Base-by-base conservation (phyloP, 208 protist species). In the Tritrichomonas musculus region DNA sequence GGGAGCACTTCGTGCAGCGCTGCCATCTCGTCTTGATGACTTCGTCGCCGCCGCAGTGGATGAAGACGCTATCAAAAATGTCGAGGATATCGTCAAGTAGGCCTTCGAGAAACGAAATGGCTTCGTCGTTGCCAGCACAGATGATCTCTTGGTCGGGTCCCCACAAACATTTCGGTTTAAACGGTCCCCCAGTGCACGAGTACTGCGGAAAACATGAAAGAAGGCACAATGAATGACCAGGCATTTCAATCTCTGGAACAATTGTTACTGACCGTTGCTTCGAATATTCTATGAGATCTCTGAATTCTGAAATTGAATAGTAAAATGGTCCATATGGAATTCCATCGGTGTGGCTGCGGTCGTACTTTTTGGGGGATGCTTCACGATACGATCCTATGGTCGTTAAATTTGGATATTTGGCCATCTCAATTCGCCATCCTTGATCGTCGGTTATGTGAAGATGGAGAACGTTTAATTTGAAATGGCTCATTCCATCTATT, bases 221-320 rank as follows among this genome's bases (percentile, higher is more conserved):
- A 0, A 39, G 14, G 5, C 14, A 41, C 0, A 53, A 3, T 5
- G 39, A 8, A 30, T 88, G 77, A 33, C 77, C 77, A 5, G 77
- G 77, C 77, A 88, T 88, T 57, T 88, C 77, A 33, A 88, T 88
- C 44, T 88, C 77, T 39, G 77, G 77, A 20, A 88, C 27, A 60
- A 88, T 57, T n/a, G 8, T 53, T 0, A 88, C 57, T 20, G 47
- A 53, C 36, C 20, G 33, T 49, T 53, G 2, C 17, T 25, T 20
- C 1, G 77, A 41, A 50, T 88, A 88, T 1, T 3, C 0, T 20
- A 88, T 39, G 20, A 88, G 11, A 17, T 88, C 77, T 57, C 36
- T 88, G 41, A 88, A 57, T 27, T 88, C 47, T 8, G 53, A 41
- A 20, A 47, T 20, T 57, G 77, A 57, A 57, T 77, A 93, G 27